phyloP scores from a whole-genome alignment of 345 rosid genomes.

The Anastatica hierochuntica region DNA sequence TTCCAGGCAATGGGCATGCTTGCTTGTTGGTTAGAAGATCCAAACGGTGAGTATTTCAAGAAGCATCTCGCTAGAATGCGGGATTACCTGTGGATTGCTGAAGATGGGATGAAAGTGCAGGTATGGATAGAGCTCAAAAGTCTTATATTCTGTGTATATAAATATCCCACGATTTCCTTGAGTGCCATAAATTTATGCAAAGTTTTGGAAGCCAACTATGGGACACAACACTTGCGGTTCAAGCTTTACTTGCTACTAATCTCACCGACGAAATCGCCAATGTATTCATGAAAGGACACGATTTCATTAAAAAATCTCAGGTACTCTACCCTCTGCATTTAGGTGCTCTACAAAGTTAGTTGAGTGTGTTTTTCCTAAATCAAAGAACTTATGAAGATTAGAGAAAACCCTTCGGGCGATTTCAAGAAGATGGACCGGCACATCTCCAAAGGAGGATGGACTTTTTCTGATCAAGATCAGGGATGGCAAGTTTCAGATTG shows the following conservation, averaged over 20 bases:
- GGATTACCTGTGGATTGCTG: conserved; percentile 54
- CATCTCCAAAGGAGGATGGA: conserved; percentile 52
- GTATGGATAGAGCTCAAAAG: neutral
- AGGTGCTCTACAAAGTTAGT: neutral
- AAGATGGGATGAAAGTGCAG: conserved; percentile 61
- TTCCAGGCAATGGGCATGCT: conserved; percentile 36
- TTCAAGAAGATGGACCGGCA: conserved; percentile 49
- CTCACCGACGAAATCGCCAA: conserved; percentile 24
- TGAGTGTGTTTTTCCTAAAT: neutral
- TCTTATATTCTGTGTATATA: no score
- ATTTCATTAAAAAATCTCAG: conserved; percentile 50
- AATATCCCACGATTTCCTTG: no score
- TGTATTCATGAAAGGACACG: conserved; percentile 39
- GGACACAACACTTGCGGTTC: conserved; percentile 44
- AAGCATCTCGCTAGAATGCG: conserved; percentile 46
- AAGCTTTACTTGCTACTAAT: conserved; percentile 39
- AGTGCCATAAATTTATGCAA: conserved; percentile 13
- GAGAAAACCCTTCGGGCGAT: conserved; percentile 44
- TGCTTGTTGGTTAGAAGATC: conserved; percentile 61
- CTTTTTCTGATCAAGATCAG: conserved; percentile 49
- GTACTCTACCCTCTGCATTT: conserved; percentile 10
- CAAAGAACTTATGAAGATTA: conserved; percentile 24
- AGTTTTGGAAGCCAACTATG: conserved; percentile 48
- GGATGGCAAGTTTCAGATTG: conserved; percentile 66
- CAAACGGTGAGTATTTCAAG: conserved; percentile 44